Evolutionary conservation across 805 yeast species (phyloP).

Genomic region (Kockiozyma suomiensis): DNA sequence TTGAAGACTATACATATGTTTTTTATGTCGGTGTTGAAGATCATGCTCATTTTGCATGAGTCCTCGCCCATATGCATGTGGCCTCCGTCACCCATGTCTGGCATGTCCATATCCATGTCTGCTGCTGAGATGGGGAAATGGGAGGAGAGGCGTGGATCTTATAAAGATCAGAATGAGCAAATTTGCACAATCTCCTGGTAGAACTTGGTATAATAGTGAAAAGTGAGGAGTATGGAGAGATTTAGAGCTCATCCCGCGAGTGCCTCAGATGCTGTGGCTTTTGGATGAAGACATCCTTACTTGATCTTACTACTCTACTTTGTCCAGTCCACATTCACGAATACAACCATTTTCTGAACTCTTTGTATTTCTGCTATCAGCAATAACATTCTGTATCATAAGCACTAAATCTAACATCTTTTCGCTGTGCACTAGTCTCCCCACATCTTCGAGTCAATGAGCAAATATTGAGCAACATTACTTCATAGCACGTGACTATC

Average conservation of each 20-base stretch:
- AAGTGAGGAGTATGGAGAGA: not conserved
- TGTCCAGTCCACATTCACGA: too few species aligned
- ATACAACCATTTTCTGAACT: too few species aligned
- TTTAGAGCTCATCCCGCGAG: not conserved
- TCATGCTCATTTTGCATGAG: conserved; percentile 47
- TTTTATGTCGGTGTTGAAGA: conserved; percentile 75
- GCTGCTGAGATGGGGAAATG: too few species aligned
- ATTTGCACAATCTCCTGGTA: not conserved
- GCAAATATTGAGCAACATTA: not conserved
- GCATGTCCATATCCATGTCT: not conserved
- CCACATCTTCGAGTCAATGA: not conserved
- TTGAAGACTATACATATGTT: conserved; percentile 71
- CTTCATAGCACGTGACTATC: not conserved
- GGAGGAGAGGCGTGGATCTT: not conserved
- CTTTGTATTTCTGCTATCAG: too few species aligned
- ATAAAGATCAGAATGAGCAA: not conserved
- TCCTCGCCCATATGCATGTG: conserved; percentile 11
- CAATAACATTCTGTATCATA: too few species aligned
- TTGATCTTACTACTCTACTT: too few species aligned
- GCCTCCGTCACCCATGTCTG: conserved; percentile 5
- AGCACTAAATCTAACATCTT: too few species aligned
- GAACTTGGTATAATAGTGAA: too few species aligned
- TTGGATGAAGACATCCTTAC: too few species aligned
- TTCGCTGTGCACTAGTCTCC: too few species aligned
- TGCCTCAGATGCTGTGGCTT: not conserved